Percentiles rank a stretch among this genome's conserved stretches.
Evolutionary conservation across 768 basidiomycete species (phyloP).

Genomic region (Phlebiopsis flavidoalba): DNA sequence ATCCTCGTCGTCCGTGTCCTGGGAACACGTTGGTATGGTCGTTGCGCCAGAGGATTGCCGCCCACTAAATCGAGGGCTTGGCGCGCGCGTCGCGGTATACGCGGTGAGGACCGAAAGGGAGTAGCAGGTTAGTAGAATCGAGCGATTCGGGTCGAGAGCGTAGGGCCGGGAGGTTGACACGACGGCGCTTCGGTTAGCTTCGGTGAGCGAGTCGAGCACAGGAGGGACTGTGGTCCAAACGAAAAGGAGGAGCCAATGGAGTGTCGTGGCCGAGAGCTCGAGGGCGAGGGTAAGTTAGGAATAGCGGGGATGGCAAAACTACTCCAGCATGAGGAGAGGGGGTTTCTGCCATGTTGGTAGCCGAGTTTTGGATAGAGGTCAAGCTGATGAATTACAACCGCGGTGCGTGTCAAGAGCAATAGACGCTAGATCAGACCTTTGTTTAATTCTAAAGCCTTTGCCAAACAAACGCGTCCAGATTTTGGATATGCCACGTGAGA

Average conservation of each 20-base stretch:
- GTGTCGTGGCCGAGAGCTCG: conserved; percentile 47
- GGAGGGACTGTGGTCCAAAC: conserved; percentile 72
- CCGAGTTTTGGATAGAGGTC: neutral
- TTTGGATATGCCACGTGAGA: conserved; percentile 6
- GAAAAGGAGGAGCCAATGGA: conserved; percentile 82
- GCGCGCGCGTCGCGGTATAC: conserved; percentile 45
- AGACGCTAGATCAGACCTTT: neutral
- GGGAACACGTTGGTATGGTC: conserved; percentile 74
- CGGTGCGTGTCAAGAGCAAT: neutral
- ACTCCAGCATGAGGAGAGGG: conserved; percentile 18
- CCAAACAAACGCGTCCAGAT: conserved; percentile 5
- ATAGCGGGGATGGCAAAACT: conserved; percentile 15
- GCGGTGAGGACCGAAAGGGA: conserved; percentile 64
- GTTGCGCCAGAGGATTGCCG: conserved; percentile 73
- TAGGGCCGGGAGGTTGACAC: conserved; percentile 48
- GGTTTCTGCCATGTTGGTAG: conserved; percentile 7
- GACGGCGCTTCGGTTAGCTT: conserved; percentile 58
- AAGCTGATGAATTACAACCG: neutral
- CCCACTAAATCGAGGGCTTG: conserved; percentile 41
- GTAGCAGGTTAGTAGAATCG: conserved; percentile 70
- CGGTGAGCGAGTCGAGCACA: conserved; percentile 65
- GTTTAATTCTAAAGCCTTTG: conserved; percentile 3
- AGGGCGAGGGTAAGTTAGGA: conserved; percentile 24
- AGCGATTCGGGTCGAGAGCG: conserved; percentile 76
- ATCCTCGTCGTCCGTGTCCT: conserved; percentile 54